Conservation (phyloP, 495 filamentous ascomycete genomes). For the Daldinia vernicosa region DNA sequence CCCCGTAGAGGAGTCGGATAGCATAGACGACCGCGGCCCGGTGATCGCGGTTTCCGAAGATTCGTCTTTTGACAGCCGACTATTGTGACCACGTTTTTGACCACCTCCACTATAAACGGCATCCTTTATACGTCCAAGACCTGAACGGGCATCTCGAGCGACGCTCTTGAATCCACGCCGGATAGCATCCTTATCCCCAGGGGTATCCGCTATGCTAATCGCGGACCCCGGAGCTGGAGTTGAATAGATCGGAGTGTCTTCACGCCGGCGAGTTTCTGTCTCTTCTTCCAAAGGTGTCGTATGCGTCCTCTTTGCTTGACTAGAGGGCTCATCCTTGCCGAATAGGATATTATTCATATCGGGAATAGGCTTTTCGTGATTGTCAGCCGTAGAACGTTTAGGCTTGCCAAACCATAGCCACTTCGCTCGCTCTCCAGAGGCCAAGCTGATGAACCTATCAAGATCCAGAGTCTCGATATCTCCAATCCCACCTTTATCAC, state of each 20-base stretch:
- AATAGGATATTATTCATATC: slow-evolving; percentile 69
- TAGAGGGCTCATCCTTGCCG: slow-evolving; percentile 63
- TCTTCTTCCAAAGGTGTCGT: slow-evolving; percentile 59
- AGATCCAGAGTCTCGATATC: slow-evolving; percentile 92
- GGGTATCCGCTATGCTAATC: slow-evolving; percentile 52
- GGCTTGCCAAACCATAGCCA: slow-evolving; percentile 95
- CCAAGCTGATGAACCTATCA: slow-evolving; percentile 79
- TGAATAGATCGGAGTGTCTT: slow-evolving; percentile 53
- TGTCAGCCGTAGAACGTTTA: slow-evolving; percentile 61
- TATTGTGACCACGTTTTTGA: slow-evolving; percentile 58
- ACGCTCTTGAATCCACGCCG: slow-evolving; percentile 80
- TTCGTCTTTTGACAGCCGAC: slow-evolving; percentile 59
- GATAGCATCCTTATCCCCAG: slow-evolving; percentile 71
- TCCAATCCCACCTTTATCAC: slow-evolving; percentile 87
- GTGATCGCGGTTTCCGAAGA: slow-evolving; percentile 47
- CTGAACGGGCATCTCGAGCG: slow-evolving; percentile 83
- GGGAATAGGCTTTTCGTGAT: slow-evolving; percentile 60
- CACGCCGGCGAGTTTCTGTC: slow-evolving; percentile 50
- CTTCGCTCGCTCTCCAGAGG: slow-evolving; percentile 81
- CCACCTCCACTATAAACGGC: slow-evolving; percentile 69
- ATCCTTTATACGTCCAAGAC: slow-evolving; percentile 84
- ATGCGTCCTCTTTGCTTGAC: slow-evolving; percentile 63
- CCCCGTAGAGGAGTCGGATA: slow-evolving; percentile 49
- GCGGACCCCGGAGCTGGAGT: slow-evolving; percentile 52
- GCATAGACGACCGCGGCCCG: slow-evolving; percentile 49